Conservation (phyloP, 768 basidiomycete species). For the Termitomyces bulborhizus region DNA sequence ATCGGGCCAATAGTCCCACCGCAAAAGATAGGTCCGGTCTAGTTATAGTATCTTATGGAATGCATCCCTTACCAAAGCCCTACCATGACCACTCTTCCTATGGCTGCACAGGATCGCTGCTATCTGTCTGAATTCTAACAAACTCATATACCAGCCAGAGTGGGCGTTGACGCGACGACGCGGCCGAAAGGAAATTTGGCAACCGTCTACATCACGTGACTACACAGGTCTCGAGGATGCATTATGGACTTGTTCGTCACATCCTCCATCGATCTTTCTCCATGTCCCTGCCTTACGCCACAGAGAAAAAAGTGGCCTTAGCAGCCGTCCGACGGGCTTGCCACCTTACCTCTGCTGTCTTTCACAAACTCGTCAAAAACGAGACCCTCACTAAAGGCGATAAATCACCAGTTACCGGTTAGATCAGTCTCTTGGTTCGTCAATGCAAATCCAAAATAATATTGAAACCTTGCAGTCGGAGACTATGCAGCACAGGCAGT, state of each 20-base stretch:
- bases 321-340: slow-evolving; percentile 87
- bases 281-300: slow-evolving; percentile 51
- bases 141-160: too few relatives aligned
- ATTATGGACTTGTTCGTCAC: slow-evolving; percentile 9
- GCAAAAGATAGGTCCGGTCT: too few relatives aligned
- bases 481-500: slow-evolving; percentile 94
- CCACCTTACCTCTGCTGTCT: slow-evolving; percentile 76
- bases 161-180: too few relatives aligned
- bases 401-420: slow-evolving; percentile 88
- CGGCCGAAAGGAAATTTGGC: too few relatives aligned
- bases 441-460: neutral
- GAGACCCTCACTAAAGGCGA: slow-evolving; percentile 89
- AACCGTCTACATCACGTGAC: neutral
- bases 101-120: too few relatives aligned
- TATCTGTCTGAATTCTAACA: too few relatives aligned
- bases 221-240: neutral
- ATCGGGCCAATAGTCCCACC: too few relatives aligned
- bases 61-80: too few relatives aligned
- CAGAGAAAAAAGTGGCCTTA: slow-evolving; percentile 78
- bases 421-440: slow-evolving; percentile 9
- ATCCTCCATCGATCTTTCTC: slow-evolving; percentile 14
- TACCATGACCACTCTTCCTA: too few relatives aligned
- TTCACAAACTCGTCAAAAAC: slow-evolving; percentile 75
- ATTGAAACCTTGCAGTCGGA: slow-evolving; percentile 50
- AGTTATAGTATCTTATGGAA: too few relatives aligned